Base-by-base conservation (phyloP, 139 green algal genomes). In the Volvox africanus region DNA sequence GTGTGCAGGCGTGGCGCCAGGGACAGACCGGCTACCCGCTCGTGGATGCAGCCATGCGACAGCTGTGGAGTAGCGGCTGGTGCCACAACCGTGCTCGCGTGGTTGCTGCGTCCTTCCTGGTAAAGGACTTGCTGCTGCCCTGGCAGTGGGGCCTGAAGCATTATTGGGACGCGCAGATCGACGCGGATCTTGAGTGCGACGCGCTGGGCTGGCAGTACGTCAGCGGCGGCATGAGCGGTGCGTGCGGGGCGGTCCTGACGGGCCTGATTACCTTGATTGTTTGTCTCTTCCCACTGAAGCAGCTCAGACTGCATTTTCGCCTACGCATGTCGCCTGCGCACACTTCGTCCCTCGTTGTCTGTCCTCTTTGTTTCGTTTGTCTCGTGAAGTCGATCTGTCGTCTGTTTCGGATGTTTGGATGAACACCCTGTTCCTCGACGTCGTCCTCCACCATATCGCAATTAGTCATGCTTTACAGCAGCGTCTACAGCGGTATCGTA, bases 101-200 rank as follows among this genome's bases (percentile, higher is more conserved):
- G 37, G 93, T 99, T 44, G 93, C 92, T 36, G 95, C 95, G 9
- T 96, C 92, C 69, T 99, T 99, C 94, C 92, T 97, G 76, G 96
- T 97, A 28, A 99, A 99, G 94, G 96, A 99, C 93, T 96, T 99
- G 93, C 94, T 99, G 92, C 96, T 98, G 89, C 96, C 95, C 0
- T 98, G 97, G 97, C 97, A 99, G 93, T 99, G 97, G 97, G 97
- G 97, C 20, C 95, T 99, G 24, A 99, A 99, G 94, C 96, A 98
- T 93, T 99, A 97, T 91, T 99, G 97, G 97, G 97, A 99, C 90
- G 94, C 94, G 65, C 93, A 95, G 93, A 91, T 99, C 55, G 97
- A 99, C 84, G 97, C 97, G 0, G 97, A 99, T 92, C 94, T 99
- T 69, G 97, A 99, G 94, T 97, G 93, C 88, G 97, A 98, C 88